Evolutionary conservation across 768 basidiomycete genomes (phyloP).

Genomic region (Naematelia encephala): DNA sequence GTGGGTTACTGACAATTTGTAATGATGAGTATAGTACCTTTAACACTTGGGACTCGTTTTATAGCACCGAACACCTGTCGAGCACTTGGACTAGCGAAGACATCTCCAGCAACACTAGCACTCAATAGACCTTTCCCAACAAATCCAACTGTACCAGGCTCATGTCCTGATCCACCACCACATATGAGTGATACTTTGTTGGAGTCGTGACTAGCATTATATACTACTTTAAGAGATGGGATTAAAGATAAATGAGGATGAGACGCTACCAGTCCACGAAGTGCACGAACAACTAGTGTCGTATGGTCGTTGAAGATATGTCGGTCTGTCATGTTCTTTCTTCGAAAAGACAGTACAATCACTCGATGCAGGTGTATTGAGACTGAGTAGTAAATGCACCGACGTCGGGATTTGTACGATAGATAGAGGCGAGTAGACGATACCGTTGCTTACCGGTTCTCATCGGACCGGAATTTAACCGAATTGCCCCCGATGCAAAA

Average conservation of each 20-base stretch:
- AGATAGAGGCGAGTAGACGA: too few species aligned
- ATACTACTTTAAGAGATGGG: constrained; percentile 46
- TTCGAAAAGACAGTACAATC: too few species aligned
- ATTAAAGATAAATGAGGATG: constrained; percentile 42
- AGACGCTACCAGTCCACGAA: constrained; percentile 40
- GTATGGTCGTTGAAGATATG: constrained; percentile 47
- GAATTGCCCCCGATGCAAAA: too few species aligned
- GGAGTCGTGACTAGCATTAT: constrained; percentile 39
- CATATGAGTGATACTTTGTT: constrained; percentile 45
- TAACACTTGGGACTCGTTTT: constrained; percentile 38
- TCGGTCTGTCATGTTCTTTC: constrained; percentile 41
- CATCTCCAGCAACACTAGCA: constrained; percentile 45
- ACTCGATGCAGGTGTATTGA: too few species aligned
- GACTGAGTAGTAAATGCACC: too few species aligned
- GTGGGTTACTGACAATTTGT: constrained; percentile 39
- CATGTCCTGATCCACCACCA: constrained; percentile 45
- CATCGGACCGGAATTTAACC: too few species aligned
- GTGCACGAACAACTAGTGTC: constrained; percentile 38
- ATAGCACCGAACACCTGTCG: constrained; percentile 43
- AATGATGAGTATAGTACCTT: constrained; percentile 45
- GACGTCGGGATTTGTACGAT: too few species aligned
- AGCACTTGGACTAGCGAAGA: constrained; percentile 46
- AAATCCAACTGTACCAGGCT: constrained; percentile 44
- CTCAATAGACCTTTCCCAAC: constrained; percentile 39
- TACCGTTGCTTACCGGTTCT: too few species aligned